These are phyloP conservation scores for Pholiota adiposa DNA, from an alignment of 1,284 basidiomycete genomes.

Conservation along the genomic window DNA sequence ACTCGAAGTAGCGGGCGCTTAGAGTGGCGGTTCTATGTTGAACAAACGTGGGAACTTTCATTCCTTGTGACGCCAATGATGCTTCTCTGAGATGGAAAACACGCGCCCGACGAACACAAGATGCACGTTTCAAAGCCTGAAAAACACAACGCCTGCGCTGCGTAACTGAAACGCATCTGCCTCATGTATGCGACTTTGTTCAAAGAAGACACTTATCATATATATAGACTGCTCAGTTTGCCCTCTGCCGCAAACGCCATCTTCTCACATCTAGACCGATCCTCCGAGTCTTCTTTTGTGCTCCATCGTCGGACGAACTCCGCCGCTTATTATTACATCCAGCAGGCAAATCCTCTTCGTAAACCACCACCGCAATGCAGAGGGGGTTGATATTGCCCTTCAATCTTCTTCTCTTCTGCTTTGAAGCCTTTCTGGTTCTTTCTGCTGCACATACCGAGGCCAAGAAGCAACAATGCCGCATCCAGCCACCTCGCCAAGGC, in stretches of 20 bases:
- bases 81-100: background rate
- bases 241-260: background rate
- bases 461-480: slow-evolving; percentile 24
- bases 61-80: background rate
- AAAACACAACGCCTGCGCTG: background rate
- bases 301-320: background rate
- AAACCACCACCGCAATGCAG: background rate
- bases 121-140: background rate
- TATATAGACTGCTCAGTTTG: background rate
- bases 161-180: background rate
- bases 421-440: slow-evolving; percentile 17
- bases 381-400: slow-evolving; percentile 1
- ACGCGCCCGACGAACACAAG: background rate
- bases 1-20: too few relatives aligned
- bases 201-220: background rate
- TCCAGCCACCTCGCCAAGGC: slow-evolving; percentile 16
- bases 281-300: background rate
- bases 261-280: background rate
- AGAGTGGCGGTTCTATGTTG: too few relatives aligned
- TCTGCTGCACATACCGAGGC: slow-evolving; percentile 11
- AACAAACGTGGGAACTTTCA: too few relatives aligned
- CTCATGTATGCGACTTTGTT: slow-evolving; percentile 1
- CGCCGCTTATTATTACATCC: background rate
- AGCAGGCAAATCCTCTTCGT: background rate
- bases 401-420: slow-evolving; percentile 13